A percentile compares a stretch with the other conserved stretches of the same genome.
Evolutionary conservation across 2,329 filamentous ascomycete species (phyloP).

Genomic region (Thyridium curvatum): DNA sequence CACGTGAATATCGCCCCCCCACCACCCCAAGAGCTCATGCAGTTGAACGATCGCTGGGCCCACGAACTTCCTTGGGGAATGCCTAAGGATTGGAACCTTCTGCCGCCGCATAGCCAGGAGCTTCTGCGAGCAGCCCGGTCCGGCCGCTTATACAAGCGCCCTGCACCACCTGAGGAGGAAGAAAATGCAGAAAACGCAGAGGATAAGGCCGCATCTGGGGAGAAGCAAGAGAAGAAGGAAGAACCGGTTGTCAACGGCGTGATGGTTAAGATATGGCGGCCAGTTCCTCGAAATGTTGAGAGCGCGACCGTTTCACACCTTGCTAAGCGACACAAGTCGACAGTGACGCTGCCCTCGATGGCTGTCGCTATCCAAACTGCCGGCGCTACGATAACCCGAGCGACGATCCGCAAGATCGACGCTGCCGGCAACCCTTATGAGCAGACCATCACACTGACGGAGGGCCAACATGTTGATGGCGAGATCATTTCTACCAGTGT

Average conservation of each 20-base stretch:
- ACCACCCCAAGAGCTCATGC: constrained; percentile 54
- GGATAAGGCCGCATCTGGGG: constrained; percentile 22
- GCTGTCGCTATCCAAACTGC: constrained; percentile 9
- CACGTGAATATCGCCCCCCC: constrained; percentile 62
- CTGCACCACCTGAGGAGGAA: constrained; percentile 54
- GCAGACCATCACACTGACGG: constrained; percentile 74
- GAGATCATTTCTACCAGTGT: constrained; percentile 65
- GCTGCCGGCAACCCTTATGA: constrained; percentile 75
- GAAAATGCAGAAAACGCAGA: constrained; percentile 22
- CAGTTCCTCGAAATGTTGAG: constrained; percentile 53
- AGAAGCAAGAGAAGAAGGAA: constrained; percentile 56
- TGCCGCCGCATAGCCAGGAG: constrained; percentile 75
- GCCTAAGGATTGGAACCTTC: constrained; percentile 76
- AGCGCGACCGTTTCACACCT: constrained; percentile 45
- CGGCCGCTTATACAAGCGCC: constrained; percentile 68
- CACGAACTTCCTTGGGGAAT: constrained; percentile 69
- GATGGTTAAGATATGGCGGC: constrained; percentile 54
- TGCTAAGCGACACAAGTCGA: constrained; percentile 56
- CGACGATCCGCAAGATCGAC: constrained; percentile 73
- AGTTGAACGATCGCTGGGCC: constrained; percentile 65
- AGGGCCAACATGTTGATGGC: constrained; percentile 74
- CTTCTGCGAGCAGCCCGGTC: constrained; percentile 76
- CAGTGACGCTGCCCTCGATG: constrained; percentile 49
- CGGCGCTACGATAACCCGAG: constrained; percentile 62
- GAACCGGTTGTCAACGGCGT: constrained; percentile 53